Conservation (phyloP, 2,329 filamentous ascomycete genomes). For the Thelonectria blattea region DNA sequence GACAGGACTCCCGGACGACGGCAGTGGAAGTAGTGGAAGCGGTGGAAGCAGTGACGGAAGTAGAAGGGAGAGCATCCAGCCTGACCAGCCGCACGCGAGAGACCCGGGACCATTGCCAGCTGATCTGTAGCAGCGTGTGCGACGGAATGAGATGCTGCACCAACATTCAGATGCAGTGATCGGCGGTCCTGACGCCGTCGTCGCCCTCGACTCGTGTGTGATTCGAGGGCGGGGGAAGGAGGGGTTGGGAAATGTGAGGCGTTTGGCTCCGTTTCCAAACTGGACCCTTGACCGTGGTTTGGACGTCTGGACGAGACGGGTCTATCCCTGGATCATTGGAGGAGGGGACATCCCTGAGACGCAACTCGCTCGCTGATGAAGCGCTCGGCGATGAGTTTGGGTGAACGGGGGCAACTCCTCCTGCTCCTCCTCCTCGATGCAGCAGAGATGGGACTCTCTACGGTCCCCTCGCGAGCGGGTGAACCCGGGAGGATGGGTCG, state of each 20-base stretch:
- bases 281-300: slow-evolving; percentile 17
- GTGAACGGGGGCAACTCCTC: slow-evolving; percentile 7
- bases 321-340: slow-evolving; percentile 19
- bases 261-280: slow-evolving; percentile 13
- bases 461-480: slow-evolving; percentile 7
- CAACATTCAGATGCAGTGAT: slow-evolving; percentile 28
- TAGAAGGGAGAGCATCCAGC: slow-evolving; percentile 8
- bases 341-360: slow-evolving; percentile 27
- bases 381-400: slow-evolving; percentile 13
- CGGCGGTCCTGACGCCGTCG: slow-evolving; percentile 18
- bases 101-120: slow-evolving; percentile 50
- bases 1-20: slow-evolving; percentile 16
- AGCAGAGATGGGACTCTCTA: slow-evolving; percentile 15
- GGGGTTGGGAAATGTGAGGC: slow-evolving; percentile 20
- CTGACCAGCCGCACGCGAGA: slow-evolving; percentile 27
- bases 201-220: slow-evolving; percentile 4
- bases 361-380: background rate
- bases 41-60: background rate
- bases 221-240: slow-evolving; percentile 17
- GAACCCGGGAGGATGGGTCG: slow-evolving; percentile 9
- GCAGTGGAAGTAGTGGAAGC: background rate
- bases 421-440: slow-evolving; percentile 12
- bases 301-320: slow-evolving; percentile 8
- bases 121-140: slow-evolving; percentile 58
- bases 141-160: slow-evolving; percentile 59